Base-by-base conservation (phyloP, 257 asterid species). In the Solanum sejunctum region DNA sequence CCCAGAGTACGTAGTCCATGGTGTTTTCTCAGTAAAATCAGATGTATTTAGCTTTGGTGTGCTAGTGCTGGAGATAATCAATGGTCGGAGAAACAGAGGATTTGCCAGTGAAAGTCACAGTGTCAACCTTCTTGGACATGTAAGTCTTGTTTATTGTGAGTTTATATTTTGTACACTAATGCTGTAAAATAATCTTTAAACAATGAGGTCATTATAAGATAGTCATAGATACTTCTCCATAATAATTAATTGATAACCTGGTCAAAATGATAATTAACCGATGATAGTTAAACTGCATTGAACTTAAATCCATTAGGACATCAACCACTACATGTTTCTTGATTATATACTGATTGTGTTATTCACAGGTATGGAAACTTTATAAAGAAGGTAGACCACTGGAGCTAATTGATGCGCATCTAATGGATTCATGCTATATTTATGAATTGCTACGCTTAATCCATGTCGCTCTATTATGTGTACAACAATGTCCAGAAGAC, bases 41-140 rank as follows among this genome's bases (percentile, higher is more conserved):
- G 89, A 86, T 26, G 89, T 83, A 2, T 85, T 86, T 39, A 88
- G 91, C 85, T 88, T 85, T 41, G 91, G 91, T 1, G 89, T 88
- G 18, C 73, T 88, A 45, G 77, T 85, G 69, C 84, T 88, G 20
- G 91, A 88, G 80, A 85, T 83, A 21, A 85, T 86, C 1, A 85
- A 87, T 69, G 87, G 89, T 52, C 73, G 69, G 11, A 61, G 77
- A 82, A 82, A 61, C 23, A 47, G 84, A 82, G 77, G 78, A 82
- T 82, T 82, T 82, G 7, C 84, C 57, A 1, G 32, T 66, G 77
- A 60, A 82, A 18, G 58, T 80, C 87, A 82, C 57, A 57, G 69
- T 45, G 84, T 84, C 81, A 88, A 86, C 85, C 91, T 88, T 54
- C 87, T 88, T 57, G 89, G 88, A 51, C 88, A 88, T 86, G 89